phyloP scores from a whole-genome alignment of 192 early-diverging fungal genomes.

The Bifiguratus adelaidae region DNA sequence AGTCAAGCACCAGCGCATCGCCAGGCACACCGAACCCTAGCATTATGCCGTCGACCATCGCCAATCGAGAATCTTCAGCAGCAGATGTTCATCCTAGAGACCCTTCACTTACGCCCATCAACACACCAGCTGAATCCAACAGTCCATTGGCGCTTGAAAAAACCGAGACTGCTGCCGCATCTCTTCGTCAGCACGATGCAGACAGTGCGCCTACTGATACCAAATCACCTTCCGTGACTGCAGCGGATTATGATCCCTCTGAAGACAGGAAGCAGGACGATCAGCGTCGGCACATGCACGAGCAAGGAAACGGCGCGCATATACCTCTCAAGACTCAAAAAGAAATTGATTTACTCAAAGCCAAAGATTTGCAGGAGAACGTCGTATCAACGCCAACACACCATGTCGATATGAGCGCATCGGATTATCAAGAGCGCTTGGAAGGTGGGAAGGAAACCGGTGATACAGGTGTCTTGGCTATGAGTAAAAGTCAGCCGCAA shows the following conservation, averaged over 20 bases:
- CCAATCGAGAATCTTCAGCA: background rate
- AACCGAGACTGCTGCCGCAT: background rate
- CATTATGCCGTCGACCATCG: background rate
- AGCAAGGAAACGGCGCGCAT: no score
- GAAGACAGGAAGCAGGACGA: conserved; percentile 62
- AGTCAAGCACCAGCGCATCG: conserved; percentile 15
- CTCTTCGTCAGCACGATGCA: background rate
- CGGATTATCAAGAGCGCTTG: conserved; percentile 45
- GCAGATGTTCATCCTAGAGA: no score
- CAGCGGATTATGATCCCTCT: conserved; percentile 76
- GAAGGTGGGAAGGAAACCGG: conserved; percentile 10
- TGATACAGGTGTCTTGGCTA: conserved; percentile 1
- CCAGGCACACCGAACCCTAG: conserved; percentile 5
- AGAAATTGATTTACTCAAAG: conserved; percentile 31
- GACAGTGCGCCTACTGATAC: background rate
- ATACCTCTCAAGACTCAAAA: conserved; percentile 25
- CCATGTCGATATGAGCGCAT: conserved; percentile 51
- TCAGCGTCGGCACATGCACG: conserved; percentile 35
- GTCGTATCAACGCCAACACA: conserved; percentile 13
- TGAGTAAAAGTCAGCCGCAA: background rate
- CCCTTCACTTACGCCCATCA: background rate
- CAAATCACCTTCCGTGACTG: conserved; percentile 9
- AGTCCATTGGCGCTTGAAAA: background rate
- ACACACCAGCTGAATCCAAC: background rate
- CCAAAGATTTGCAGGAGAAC: conserved; percentile 33